Evolutionary conservation across 768 basidiomycete species (phyloP).

Genomic region (Podaxis carcinomalis): DNA sequence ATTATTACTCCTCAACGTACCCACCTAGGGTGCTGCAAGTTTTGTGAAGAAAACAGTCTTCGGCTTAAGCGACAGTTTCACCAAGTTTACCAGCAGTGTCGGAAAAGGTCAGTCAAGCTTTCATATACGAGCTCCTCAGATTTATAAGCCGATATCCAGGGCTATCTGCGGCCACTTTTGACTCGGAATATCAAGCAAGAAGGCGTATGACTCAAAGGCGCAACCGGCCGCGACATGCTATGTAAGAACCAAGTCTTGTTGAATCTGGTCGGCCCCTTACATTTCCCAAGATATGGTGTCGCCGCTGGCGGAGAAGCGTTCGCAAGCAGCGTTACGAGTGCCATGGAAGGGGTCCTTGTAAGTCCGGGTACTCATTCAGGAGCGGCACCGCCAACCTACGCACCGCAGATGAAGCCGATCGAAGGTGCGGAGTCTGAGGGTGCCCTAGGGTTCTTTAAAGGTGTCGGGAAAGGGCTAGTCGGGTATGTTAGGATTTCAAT

Average conservation of each 20-base stretch:
- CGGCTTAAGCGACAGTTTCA: slow-evolving; percentile 91
- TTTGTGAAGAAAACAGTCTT: slow-evolving; percentile 99
- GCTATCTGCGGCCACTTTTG: slow-evolving; percentile 93
- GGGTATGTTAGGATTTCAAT: slow-evolving; percentile 49
- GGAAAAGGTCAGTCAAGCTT: slow-evolving; percentile 67
- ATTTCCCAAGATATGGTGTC: slow-evolving; percentile 76
- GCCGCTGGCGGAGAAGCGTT: slow-evolving; percentile 92
- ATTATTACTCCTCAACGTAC: not conserved
- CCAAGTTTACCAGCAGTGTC: slow-evolving; percentile 97
- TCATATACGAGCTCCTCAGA: not conserved
- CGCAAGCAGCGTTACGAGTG: slow-evolving; percentile 91
- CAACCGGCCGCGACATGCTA: slow-evolving; percentile 94
- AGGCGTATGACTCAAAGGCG: slow-evolving; percentile 85
- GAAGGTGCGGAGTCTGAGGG: slow-evolving; percentile 96
- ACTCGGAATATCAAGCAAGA: slow-evolving; percentile 90
- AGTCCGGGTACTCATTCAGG: slow-evolving; percentile 1
- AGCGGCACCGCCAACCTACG: not conserved
- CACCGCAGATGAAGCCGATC: slow-evolving; percentile 82
- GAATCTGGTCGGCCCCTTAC: not conserved
- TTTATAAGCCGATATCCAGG: slow-evolving; percentile 39
- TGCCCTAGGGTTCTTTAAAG: slow-evolving; percentile 96
- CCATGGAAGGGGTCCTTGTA: slow-evolving; percentile 93
- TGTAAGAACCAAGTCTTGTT: slow-evolving; percentile 43
- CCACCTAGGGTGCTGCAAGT: slow-evolving; percentile 85
- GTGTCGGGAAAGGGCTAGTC: slow-evolving; percentile 92